Conservation (phyloP, 169 alveolate genomes). For the Toxoplasma gondii region DNA sequence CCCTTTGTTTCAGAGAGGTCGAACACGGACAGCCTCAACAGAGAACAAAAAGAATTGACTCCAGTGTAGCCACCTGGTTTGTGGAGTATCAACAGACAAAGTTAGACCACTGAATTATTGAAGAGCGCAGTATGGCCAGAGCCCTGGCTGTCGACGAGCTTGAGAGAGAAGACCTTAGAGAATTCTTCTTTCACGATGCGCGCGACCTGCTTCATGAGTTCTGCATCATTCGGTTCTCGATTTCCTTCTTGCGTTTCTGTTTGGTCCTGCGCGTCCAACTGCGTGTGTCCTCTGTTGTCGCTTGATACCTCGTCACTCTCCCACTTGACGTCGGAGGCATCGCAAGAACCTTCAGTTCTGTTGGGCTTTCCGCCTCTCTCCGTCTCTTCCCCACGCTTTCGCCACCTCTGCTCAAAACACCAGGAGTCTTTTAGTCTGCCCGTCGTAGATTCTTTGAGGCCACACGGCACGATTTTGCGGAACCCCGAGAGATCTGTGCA, state of each 20-base stretch:
- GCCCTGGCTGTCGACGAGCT: background rate
- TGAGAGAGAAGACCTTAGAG: background rate
- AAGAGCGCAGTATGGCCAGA: background rate
- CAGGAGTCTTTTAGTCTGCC: background rate
- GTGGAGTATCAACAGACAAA: background rate
- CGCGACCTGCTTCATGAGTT: background rate
- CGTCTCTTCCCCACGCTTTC: background rate
- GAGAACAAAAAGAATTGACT: too few species aligned
- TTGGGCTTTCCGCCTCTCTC: background rate
- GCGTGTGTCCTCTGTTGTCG: background rate
- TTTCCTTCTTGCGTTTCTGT: background rate
- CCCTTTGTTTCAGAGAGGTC: too few species aligned
- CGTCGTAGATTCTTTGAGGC: slow-evolving; percentile 52
- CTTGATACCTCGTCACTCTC: background rate
- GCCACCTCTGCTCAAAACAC: background rate
- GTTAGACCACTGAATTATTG: background rate
- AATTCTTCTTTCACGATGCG: background rate
- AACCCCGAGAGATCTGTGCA: slow-evolving; percentile 49
- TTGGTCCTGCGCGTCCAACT: background rate
- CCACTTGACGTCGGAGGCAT: background rate
- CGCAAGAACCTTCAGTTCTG: background rate
- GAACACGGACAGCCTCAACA: too few species aligned
- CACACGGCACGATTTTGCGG: slow-evolving; percentile 73
- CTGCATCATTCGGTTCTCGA: background rate
- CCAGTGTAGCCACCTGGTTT: too few species aligned